Conservation (phyloP, 768 basidiomycete genomes). For the Antrodiella citrinella region DNA sequence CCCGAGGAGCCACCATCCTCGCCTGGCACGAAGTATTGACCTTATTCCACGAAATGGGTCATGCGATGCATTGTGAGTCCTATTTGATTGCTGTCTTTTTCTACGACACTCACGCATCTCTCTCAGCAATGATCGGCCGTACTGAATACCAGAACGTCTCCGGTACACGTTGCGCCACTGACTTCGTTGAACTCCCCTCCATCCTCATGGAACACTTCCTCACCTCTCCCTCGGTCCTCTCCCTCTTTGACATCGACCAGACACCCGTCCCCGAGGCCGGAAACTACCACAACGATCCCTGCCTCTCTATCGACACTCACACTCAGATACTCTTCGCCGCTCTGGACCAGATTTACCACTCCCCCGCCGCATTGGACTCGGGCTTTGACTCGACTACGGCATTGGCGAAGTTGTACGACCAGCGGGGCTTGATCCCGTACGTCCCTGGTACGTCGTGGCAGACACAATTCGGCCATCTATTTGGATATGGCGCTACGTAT, state of each 20-base stretch:
- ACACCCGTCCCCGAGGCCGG: slow-evolving; percentile 38
- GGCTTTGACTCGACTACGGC: slow-evolving; percentile 69
- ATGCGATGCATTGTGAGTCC: slow-evolving; percentile 97
- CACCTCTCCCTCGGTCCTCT: slow-evolving; percentile 73
- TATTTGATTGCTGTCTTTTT: neutral
- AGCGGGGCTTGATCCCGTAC: slow-evolving; percentile 74
- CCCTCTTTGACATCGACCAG: slow-evolving; percentile 60
- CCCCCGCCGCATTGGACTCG: slow-evolving; percentile 42
- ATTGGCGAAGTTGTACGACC: slow-evolving; percentile 52
- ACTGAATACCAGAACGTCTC: slow-evolving; percentile 98
- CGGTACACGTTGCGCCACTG: slow-evolving; percentile 95
- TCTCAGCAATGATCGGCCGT: slow-evolving; percentile 89
- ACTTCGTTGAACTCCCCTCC: slow-evolving; percentile 96
- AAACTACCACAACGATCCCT: slow-evolving; percentile 71
- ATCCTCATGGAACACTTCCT: slow-evolving; percentile 99
- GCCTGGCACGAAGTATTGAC: slow-evolving; percentile 94
- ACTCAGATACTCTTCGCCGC: slow-evolving; percentile 84
- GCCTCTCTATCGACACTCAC: slow-evolving; percentile 81
- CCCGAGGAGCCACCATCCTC: slow-evolving; percentile 62
- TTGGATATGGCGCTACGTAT: slow-evolving; percentile 95
- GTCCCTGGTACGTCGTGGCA: slow-evolving; percentile 87
- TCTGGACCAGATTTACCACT: slow-evolving; percentile 89
- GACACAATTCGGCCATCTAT: slow-evolving; percentile 92
- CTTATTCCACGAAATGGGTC: slow-evolving; percentile 98
- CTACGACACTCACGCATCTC: slow-evolving; percentile 2